Conservation (phyloP, 495 filamentous ascomycete genomes). For the Usnea hakonensis region DNA sequence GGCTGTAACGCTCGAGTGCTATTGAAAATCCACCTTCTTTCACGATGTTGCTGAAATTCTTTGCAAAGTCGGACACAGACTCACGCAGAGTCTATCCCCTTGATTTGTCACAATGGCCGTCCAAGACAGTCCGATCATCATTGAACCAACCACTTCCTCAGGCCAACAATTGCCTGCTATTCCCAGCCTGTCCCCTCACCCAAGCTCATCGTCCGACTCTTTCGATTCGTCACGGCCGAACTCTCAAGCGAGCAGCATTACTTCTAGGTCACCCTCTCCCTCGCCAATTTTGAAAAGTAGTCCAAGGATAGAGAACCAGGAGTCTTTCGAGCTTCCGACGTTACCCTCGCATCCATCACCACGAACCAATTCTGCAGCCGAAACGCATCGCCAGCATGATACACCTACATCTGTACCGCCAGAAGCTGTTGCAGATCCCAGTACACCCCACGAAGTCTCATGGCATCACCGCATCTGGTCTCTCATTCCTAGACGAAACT, state of each 20-base stretch:
- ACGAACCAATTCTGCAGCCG: not conserved
- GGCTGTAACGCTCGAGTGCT: not conserved
- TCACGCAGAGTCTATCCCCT: not conserved
- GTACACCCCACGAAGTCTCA: not conserved
- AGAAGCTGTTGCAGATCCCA: not conserved
- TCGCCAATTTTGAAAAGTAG: not conserved
- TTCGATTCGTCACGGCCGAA: not conserved
- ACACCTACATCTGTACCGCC: not conserved
- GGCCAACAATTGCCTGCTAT: not conserved
- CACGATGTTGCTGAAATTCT: not conserved
- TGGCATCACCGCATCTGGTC: not conserved
- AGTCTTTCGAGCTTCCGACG: not conserved
- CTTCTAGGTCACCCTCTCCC: not conserved
- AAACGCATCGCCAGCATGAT: not conserved
- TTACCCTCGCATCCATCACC: not conserved
- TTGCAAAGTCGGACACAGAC: not conserved
- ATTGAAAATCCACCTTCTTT: not conserved
- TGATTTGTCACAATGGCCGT: not conserved
- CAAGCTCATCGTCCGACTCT: not conserved
- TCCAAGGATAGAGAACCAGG: not conserved
- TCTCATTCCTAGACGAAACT: not conserved
- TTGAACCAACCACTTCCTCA: not conserved
- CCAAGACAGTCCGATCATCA: not conserved
- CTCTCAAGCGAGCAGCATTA: not conserved
- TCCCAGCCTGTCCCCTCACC: not conserved